phyloP scores from a whole-genome alignment of 805 yeast genomes.

The Yamadazyma scolyti region DNA sequence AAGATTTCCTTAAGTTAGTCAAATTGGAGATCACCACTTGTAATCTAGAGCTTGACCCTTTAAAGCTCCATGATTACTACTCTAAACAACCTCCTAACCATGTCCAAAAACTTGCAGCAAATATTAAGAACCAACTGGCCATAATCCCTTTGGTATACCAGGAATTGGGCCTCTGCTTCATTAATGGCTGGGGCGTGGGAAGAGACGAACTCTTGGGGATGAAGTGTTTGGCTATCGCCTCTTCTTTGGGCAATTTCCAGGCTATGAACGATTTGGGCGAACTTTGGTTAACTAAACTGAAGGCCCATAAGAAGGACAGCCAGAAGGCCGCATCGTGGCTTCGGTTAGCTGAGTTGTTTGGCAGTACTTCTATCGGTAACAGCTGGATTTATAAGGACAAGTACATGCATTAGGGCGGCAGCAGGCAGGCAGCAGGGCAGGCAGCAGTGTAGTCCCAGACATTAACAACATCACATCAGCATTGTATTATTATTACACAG shows the following conservation, averaged over 20 bases:
- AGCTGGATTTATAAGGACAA: slow-evolving; percentile 75
- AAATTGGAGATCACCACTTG: slow-evolving; percentile 20
- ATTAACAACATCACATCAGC: no score
- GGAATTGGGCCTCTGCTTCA: slow-evolving; percentile 57
- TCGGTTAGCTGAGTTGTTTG: slow-evolving; percentile 59
- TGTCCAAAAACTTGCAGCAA: slow-evolving; percentile 22
- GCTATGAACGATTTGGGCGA: slow-evolving; percentile 69
- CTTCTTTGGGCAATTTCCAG: slow-evolving; percentile 61
- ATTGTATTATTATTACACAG: no score
- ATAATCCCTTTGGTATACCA: slow-evolving; percentile 49
- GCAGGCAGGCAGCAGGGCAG: background rate
- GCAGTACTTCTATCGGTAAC: slow-evolving; percentile 60
- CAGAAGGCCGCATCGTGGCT: slow-evolving; percentile 67
- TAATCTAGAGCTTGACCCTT: slow-evolving; percentile 21
- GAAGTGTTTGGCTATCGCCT: slow-evolving; percentile 59
- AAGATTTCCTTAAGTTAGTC: slow-evolving; percentile 24
- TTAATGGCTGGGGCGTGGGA: slow-evolving; percentile 53
- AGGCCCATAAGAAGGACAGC: slow-evolving; percentile 53
- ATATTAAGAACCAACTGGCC: slow-evolving; percentile 38
- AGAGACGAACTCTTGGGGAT: slow-evolving; percentile 58
- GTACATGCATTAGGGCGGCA: slow-evolving; percentile 36
- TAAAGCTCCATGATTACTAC: slow-evolving; percentile 19
- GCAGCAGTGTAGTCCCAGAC: no score
- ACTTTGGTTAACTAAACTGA: slow-evolving; percentile 60
- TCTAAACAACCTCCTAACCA: slow-evolving; percentile 19